phyloP scores from a whole-genome alignment of 768 basidiomycete genomes.

The Mycena venus region DNA sequence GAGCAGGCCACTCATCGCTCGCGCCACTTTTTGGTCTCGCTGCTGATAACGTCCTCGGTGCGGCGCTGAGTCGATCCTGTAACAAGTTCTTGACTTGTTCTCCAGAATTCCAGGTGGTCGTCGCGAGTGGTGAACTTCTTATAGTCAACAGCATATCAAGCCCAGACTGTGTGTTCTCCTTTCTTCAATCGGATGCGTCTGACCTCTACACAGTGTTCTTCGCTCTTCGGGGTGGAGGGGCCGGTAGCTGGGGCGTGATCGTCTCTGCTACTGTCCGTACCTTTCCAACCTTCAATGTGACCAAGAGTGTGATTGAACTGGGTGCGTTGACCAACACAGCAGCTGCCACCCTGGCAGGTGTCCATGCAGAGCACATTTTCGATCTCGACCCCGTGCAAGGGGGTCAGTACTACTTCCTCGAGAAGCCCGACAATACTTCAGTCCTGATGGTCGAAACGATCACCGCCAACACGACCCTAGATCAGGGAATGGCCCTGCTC shows the following conservation, averaged over 20 bases:
- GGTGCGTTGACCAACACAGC: slow-evolving; percentile 27
- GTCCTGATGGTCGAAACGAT: slow-evolving; percentile 18
- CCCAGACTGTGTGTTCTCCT: not conserved
- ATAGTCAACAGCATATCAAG: not conserved
- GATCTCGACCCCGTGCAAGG: too few relatives aligned
- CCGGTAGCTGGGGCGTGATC: too few relatives aligned
- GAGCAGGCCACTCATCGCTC: too few relatives aligned
- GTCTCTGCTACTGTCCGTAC: too few relatives aligned
- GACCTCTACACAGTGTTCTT: slow-evolving; percentile 36
- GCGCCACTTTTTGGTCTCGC: too few relatives aligned
- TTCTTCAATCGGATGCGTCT: not conserved
- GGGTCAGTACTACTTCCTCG: slow-evolving; percentile 45
- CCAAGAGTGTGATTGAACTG: slow-evolving; percentile 35
- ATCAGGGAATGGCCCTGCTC: slow-evolving; percentile 27
- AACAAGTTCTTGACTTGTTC: not conserved
- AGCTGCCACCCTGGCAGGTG: slow-evolving; percentile 39
- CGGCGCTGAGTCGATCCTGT: not conserved
- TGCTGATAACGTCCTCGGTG: slow-evolving; percentile 37
- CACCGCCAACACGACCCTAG: slow-evolving; percentile 39
- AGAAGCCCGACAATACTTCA: not conserved
- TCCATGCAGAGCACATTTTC: slow-evolving; percentile 53
- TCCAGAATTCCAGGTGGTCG: slow-evolving; percentile 13
- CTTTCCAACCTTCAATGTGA: slow-evolving; percentile 47
- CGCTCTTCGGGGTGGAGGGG: too few relatives aligned
- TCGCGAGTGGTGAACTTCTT: slow-evolving; percentile 13